Evolutionary conservation across 1,139 yeast genomes (phyloP), one percentile per base, ranked within the genome.

Genomic region (Hemisphaericaspora lyxosophila): DNA sequence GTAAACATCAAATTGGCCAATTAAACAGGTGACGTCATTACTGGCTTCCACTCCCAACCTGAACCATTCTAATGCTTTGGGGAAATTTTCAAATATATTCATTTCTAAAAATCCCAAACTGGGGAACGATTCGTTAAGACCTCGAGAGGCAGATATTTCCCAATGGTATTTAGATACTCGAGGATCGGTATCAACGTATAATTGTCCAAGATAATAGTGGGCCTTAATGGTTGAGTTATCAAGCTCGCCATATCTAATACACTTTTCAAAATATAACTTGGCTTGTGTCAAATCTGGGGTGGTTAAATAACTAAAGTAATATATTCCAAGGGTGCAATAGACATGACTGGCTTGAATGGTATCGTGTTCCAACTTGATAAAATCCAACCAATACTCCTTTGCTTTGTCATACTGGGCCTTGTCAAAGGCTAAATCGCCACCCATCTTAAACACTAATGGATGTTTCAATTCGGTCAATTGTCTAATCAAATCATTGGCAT

Each of bases 41-140:
- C 51, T 57, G 3, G 85, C 65, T 44, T 85, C 92, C 26, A 78
- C 70, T 0, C 96, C 97, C 33, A 89, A 62, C 49, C 76, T 77
- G 62, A 89, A 88, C 97, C 97, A 90, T 53, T 87, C 88, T 28
- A 71, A 63, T 0, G 95, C 87, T 48, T 78, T 78, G 4, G 45
- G 40, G 14, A 57, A 52, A 48, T 80, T 67, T n/a, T 68, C 62
- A 54, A 82, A 85, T 40, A 82, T 76, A 47, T 80, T 80, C 64
- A 88, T 61, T 48, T 88, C 92, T 45, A 88, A 59, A 55, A 83
- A 85, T 1, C 97, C 97, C 35, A 89, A 62, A 18, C 82, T 77
- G 13, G 82, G 76, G 53, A 88, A 85, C 6, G 90, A 74, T 48
- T 89, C 95, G 47, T 70, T 74, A 34, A 88, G 77, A 0, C 96